These are phyloP conservation scores for Aspergillus aculeatus DNA, from an alignment of 2,329 filamentous ascomycete species.

Conservation along the genomic window DNA sequence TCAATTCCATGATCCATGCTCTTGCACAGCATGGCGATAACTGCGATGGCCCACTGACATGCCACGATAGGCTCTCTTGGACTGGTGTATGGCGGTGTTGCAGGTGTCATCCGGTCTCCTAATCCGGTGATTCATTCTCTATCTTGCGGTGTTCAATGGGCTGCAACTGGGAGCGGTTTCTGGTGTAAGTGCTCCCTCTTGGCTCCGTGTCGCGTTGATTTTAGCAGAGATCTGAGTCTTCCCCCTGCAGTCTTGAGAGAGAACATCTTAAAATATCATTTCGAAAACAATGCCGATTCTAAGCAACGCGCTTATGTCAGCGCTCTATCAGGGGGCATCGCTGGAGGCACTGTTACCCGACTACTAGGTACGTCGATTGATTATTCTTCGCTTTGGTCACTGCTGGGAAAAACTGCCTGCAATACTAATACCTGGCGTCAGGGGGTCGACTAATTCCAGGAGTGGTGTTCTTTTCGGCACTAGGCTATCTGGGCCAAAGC, in stretches of 20 bases:
- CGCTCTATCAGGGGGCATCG: conserved; percentile 67
- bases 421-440: conserved; percentile 36
- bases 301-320: conserved; percentile 66
- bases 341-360: conserved; percentile 57
- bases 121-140: conserved; percentile 68
- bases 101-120: conserved; percentile 68
- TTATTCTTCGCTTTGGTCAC: background rate
- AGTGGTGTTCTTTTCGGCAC: conserved; percentile 57
- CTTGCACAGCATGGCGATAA: background rate
- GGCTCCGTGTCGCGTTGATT: background rate
- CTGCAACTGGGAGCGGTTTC: conserved; percentile 71
- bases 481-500: conserved; percentile 58
- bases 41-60: background rate
- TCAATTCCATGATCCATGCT: background rate
- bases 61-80: conserved; percentile 49
- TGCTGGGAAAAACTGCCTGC: background rate
- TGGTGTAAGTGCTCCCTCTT: conserved; percentile 59
- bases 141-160: conserved; percentile 76
- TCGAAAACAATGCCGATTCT: conserved; percentile 53
- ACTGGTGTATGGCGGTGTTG: conserved; percentile 63
- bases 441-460: conserved; percentile 60
- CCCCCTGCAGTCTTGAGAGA: conserved; percentile 42
- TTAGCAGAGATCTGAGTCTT: conserved; percentile 20
- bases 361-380: conserved; percentile 49
- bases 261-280: conserved; percentile 48